These are phyloP conservation scores for Paecilomyces variotii DNA, from an alignment of 2,329 filamentous ascomycete genomes.

Conservation along the genomic window DNA sequence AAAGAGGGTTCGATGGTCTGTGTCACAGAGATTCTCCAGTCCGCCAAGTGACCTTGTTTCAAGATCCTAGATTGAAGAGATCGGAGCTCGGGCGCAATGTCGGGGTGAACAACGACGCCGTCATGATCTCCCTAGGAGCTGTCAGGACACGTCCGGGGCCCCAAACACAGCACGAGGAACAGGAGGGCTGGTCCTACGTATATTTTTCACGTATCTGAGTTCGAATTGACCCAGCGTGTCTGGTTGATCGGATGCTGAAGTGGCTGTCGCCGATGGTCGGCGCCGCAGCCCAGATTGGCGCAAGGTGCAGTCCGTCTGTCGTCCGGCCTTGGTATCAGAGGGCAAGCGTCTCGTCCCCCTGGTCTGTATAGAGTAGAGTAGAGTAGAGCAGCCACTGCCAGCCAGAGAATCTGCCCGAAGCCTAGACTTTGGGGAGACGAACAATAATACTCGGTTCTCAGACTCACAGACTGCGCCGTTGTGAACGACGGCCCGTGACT, in stretches of 20 bases:
- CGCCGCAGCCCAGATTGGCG: background rate
- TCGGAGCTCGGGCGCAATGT: constrained; percentile 7
- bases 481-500: background rate
- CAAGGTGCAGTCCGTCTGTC: background rate
- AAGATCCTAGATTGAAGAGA: constrained; percentile 6
- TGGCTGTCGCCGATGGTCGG: background rate
- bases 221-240: background rate
- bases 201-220: background rate
- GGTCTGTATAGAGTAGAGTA: background rate
- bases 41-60: background rate
- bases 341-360: background rate
- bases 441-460: background rate
- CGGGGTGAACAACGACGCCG: constrained; percentile 10
- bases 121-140: constrained; percentile 9
- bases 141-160: background rate
- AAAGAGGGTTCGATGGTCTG: background rate
- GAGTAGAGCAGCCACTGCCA: background rate
- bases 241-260: background rate
- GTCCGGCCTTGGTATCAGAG: too few species aligned
- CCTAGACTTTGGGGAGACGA: background rate
- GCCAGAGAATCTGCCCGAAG: background rate
- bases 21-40: background rate
- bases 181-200: background rate
- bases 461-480: background rate
- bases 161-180: background rate